Base-by-base conservation (phyloP, 768 basidiomycete species). In the Butyriboletus loyo region DNA sequence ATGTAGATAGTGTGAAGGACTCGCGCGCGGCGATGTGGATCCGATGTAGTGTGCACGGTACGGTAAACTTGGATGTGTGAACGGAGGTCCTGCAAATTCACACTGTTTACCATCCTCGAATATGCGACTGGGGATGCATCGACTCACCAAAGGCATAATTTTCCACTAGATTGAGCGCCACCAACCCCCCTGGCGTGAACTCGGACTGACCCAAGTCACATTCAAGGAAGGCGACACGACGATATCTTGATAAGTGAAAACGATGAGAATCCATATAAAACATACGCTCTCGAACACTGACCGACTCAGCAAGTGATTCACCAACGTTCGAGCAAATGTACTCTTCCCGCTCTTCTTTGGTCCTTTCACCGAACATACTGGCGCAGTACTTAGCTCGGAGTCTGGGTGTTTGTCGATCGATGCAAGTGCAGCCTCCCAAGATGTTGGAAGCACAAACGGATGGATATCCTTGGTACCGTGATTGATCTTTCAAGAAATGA, bases 201-300 rank as follows among this genome's bases (percentile, higher is more conserved):
- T 98, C 95, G 4, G 92, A 88, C 70, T 99, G 96, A 17, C 96
- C 96, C 4, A 91, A 61, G 70, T 99, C 96, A 53, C 89, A 91
- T 66, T 98, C 96, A 8, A 99, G 78, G 66, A 82, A 97, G 0
- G 93, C 95, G 3, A 98, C 92, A n/a, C 77, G 77, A 22, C 76
- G 75, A 71, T 90, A 91, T 27, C 88, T 92, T 30, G 32, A 47
- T 13, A 22, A 36, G 19, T 1, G 7, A 19, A 32, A 34, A 25
- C 15, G 13, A 22, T 44, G 45, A 53, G 49, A 21, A 17, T 32
- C 22, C 14, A 27, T 3, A 43, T 8, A 14, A 17, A 17, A 17
- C 9, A 21, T 31, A 21, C 14, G 11, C 35, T 25, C 21, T n/a
- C 17, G 17, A 43, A 32, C 22, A 54, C 66, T 52, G 52, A 90